phyloP scores from a whole-genome alignment of 768 basidiomycete genomes.

The Phallus indusiatus region DNA sequence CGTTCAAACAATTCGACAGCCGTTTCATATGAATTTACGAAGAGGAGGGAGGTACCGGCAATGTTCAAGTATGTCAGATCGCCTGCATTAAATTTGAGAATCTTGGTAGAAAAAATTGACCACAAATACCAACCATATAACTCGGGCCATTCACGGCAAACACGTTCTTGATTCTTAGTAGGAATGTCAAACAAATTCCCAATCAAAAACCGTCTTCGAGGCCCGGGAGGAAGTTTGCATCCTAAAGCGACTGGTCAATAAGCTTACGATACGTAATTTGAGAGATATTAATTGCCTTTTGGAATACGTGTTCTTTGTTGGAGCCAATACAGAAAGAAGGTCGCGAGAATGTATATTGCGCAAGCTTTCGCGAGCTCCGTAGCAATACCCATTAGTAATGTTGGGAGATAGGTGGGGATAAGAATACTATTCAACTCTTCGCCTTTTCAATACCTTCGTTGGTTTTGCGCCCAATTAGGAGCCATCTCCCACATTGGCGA shows the following conservation, averaged over 20 bases:
- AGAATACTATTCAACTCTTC: too few relatives aligned
- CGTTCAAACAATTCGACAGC: not conserved
- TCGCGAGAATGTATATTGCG: too few relatives aligned
- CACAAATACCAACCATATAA: not conserved
- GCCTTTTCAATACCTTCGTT: too few relatives aligned
- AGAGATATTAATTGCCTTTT: too few relatives aligned
- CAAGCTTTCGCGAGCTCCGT: too few relatives aligned
- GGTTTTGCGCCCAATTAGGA: too few relatives aligned
- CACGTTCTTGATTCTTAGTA: not conserved
- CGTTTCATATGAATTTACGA: not conserved
- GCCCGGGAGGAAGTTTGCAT: not conserved
- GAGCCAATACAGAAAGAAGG: too few relatives aligned
- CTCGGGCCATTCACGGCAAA: not conserved
- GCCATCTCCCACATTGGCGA: too few relatives aligned
- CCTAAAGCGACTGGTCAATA: not conserved
- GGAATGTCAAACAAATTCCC: not conserved
- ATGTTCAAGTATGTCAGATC: not conserved
- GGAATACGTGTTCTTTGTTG: too few relatives aligned
- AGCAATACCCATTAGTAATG: too few relatives aligned
- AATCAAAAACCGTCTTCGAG: not conserved
- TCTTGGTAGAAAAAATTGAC: not conserved
- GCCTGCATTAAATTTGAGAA: not conserved
- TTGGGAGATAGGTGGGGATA: too few relatives aligned
- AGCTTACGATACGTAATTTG: too few relatives aligned
- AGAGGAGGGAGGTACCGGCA: not conserved